Evolutionary conservation across 345 rosid species (phyloP).

Genomic region (Acer negundo): DNA sequence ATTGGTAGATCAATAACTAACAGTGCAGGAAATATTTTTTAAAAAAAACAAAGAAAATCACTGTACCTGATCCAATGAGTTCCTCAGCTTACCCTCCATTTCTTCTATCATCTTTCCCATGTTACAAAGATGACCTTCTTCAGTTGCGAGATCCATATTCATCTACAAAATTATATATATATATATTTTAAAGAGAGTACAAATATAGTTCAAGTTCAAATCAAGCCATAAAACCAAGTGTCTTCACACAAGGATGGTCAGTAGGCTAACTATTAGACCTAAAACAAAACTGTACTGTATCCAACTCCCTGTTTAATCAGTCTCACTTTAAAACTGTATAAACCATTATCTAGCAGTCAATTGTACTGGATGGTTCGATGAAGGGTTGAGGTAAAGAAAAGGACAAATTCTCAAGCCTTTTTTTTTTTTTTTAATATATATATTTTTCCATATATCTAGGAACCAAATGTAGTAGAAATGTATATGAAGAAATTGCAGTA

Average conservation of each 20-base stretch:
- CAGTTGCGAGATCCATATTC: conserved; percentile 81
- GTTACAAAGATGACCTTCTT: conserved; percentile 94
- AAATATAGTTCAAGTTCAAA: background rate
- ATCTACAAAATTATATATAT: conserved; percentile 49
- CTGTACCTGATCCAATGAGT: conserved; percentile 89
- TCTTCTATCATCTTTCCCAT: conserved; percentile 99
- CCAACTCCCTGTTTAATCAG: background rate
- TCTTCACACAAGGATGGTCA: background rate
- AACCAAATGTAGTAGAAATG: background rate
- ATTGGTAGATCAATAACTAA: background rate
- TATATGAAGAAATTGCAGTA: background rate
- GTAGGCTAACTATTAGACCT: background rate
- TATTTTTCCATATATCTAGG: too few relatives aligned
- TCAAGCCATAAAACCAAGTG: background rate
- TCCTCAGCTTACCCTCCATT: conserved; percentile 92
- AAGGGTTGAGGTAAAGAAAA: background rate
- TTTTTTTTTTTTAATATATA: too few relatives aligned
- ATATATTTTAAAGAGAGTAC: background rate
- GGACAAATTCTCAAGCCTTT: background rate
- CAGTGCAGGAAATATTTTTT: background rate
- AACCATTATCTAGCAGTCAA: background rate
- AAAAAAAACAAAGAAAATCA: background rate
- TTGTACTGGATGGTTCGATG: background rate
- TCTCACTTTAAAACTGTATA: background rate
- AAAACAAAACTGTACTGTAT: background rate